Evolutionary conservation across 352 stramenopile species (phyloP), one percentile per base, ranked within the genome.

Genomic region (Saprolegnia parasitica): DNA sequence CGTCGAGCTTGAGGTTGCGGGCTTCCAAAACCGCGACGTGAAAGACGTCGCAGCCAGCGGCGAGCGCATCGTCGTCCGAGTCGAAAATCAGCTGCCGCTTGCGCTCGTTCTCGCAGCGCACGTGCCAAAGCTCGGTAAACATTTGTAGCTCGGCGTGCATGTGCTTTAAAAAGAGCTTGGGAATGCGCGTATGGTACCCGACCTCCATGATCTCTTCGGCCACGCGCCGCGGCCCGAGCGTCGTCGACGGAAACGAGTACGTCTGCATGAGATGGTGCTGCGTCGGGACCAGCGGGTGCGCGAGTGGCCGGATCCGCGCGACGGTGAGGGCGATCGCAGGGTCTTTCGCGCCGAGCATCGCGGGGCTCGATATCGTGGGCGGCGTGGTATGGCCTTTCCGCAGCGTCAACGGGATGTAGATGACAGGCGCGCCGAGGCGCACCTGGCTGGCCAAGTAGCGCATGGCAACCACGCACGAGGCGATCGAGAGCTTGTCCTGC

Each of bases 41-140:
- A 40, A 67, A 67, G 35, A 67, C 58, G 45, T 67, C 58, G 24
- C 58, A 67, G 39, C 58, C 58, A 6, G 37, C 40, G 15, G 58
- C 58, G 18, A 67, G 40, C 21, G 58, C 58, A 16, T 35, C 40
- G 15, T 67, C 58, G 42, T 40, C 18, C 11, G 13, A 13, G 32
- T 67, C 58, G 23, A 67, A 67, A 5, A 56, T 24, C 18, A 67
- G 39, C 29, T 67, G 58, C 58, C 32, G n/a, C 58, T 67, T 67
- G n/a, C 58, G 58, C 45, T 67, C 58, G 45, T 67, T 67, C 11
- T 55, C 35, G 40, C 58, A 67, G 23, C 58, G 58, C 35, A 67
- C 50, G 58, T 67, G 49, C 58, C 58, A 67, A 16, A 67, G 45
- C 58, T 67, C 29, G 6, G 58, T 55, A 20, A 35, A 20, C 23